Conservation (phyloP, 2,329 filamentous ascomycete species). For the Phyllosticta ampelicida region DNA sequence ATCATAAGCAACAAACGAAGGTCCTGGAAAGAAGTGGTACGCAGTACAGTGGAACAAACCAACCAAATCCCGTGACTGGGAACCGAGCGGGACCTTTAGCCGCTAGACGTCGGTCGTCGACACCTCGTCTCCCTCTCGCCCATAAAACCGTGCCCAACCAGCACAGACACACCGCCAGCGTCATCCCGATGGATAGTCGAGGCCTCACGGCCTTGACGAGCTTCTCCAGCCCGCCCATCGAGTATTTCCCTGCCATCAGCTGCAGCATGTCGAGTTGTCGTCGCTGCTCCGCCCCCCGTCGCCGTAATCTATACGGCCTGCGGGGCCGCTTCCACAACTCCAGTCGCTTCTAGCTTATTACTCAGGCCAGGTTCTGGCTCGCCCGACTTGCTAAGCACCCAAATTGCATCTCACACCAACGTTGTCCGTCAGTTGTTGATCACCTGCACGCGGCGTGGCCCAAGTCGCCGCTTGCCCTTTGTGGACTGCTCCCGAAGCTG, state of each 20-base stretch:
- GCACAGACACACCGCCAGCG: neutral
- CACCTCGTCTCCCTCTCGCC: neutral
- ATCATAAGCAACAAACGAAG: constrained; percentile 2
- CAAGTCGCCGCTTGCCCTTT: constrained; percentile 1
- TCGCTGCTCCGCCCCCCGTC: neutral
- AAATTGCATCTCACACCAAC: constrained; percentile 4
- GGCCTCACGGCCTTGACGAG: neutral
- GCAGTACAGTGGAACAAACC: neutral
- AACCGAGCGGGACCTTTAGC: neutral
- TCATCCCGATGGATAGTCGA: constrained; percentile 1
- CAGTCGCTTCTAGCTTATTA: neutral
- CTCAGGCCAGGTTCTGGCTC: constrained; percentile 4
- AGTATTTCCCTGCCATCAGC: neutral
- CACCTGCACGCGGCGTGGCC: neutral
- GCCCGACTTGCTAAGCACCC: constrained; percentile 5
- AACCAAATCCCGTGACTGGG: neutral
- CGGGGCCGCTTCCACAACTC: neutral
- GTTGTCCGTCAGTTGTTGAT: neutral
- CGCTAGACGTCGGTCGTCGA: neutral
- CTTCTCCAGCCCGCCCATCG: constrained; percentile 2
- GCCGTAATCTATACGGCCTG: neutral
- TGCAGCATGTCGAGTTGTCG: neutral
- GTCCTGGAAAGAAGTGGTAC: neutral
- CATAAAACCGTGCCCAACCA: neutral
- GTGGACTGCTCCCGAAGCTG: neutral